A percentile compares a stretch with the other conserved stretches of the same genome.
Evolutionary conservation across 768 basidiomycete genomes (phyloP).

Genomic region (Pleurotus pulmonarius): DNA sequence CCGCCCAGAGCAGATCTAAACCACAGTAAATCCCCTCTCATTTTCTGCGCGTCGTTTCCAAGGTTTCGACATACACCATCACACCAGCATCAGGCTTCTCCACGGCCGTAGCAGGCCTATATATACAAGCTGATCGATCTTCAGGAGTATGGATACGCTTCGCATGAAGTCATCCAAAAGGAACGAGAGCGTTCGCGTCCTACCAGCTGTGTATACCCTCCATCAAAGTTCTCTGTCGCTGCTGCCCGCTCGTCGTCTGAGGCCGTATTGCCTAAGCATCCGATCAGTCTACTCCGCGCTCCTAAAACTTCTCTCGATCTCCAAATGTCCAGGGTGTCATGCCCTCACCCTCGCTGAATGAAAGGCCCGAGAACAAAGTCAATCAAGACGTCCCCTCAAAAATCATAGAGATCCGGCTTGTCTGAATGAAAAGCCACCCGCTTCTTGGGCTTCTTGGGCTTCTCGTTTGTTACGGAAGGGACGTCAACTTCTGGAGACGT

Average conservation of each 20-base stretch:
- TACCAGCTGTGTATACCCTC: too few species aligned
- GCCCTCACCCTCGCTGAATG: slow-evolving; percentile 2
- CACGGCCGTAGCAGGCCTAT: background rate
- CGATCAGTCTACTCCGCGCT: background rate
- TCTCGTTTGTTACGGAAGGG: slow-evolving; percentile 9
- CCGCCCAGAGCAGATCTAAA: too few species aligned
- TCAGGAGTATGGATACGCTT: background rate
- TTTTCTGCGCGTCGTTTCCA: background rate
- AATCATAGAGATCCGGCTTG: slow-evolving; percentile 70
- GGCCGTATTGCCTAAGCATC: slow-evolving; percentile 6
- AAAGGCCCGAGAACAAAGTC: background rate
- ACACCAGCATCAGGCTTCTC: background rate
- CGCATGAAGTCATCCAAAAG: slow-evolving; percentile 3
- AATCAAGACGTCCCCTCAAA: slow-evolving; percentile 33
- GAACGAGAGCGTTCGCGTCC: background rate
- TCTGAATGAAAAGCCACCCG: slow-evolving; percentile 68
- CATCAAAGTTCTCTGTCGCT: slow-evolving; percentile 3
- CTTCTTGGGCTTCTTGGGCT: slow-evolving; percentile 53
- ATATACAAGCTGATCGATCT: background rate
- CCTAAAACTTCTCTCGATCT: background rate
- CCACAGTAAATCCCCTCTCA: background rate
- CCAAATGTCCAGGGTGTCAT: background rate
- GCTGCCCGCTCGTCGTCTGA: background rate
- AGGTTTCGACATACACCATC: background rate
- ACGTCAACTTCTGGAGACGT: background rate